Conservation (phyloP, 139 green algal genomes). For the Spirogloea muscicola region DNA sequence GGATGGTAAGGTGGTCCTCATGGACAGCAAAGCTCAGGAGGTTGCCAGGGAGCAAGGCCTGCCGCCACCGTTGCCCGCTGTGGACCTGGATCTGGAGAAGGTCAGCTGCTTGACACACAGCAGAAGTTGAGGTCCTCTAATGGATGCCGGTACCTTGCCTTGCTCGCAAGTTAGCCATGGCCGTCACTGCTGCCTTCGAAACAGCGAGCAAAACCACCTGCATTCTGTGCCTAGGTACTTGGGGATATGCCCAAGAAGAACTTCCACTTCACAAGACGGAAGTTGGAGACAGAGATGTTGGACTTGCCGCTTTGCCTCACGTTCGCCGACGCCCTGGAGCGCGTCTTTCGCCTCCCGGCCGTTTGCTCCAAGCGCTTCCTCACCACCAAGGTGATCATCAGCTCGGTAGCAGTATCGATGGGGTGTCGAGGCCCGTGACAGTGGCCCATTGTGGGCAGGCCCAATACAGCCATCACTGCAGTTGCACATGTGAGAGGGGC, state of each 20-base stretch:
- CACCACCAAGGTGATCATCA: conserved; percentile 88
- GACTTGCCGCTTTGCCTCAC: conserved; percentile 56
- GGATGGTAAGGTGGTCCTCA: conserved; percentile 76
- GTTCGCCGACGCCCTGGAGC: conserved; percentile 57
- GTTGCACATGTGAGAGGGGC: no score
- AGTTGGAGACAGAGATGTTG: conserved; percentile 38
- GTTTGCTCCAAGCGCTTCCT: conserved; percentile 97
- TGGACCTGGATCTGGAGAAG: conserved; percentile 95
- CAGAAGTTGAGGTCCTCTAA: no score
- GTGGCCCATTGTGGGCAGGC: no score
- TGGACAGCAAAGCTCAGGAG: conserved; percentile 58
- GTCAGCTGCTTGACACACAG: no score
- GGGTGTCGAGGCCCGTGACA: conserved; percentile 88
- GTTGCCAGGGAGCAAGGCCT: conserved; percentile 18
- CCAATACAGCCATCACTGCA: no score
- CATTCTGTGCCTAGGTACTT: conserved; percentile 53
- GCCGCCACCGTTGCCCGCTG: conserved; percentile 58
- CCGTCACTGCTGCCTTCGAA: no score
- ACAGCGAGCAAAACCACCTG: no score
- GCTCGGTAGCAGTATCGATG: conserved; percentile 77
- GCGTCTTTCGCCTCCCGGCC: conserved; percentile 80
- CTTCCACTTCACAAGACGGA: conserved; percentile 66
- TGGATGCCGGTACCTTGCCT: no score
- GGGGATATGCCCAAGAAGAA: conserved; percentile 98
- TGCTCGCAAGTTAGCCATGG: no score